phyloP scores from a whole-genome alignment of 352 stramenopile species.

The Phytopythium litorale region DNA sequence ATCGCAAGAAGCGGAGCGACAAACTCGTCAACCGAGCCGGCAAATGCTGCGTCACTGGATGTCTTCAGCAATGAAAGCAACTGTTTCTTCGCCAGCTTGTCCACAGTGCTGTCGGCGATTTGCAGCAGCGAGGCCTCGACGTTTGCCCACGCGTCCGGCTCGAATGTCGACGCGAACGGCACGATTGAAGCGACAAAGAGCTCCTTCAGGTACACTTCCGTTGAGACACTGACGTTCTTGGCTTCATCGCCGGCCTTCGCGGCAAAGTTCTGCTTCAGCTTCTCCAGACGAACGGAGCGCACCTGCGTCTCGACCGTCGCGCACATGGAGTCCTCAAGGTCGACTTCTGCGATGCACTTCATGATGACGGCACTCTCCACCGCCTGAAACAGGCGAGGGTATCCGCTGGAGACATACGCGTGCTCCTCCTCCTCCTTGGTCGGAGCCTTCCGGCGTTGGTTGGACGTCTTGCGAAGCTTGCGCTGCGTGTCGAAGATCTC shows the following conservation, averaged over 20 bases:
- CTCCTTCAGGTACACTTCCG: conserved; percentile 30
- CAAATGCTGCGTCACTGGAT: conserved; percentile 36
- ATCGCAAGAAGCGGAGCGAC: conserved; percentile 31
- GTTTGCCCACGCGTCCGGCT: conserved; percentile 14
- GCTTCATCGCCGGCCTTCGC: conserved; percentile 12
- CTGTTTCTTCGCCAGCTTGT: conserved; percentile 10
- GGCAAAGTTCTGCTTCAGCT: conserved; percentile 49
- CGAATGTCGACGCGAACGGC: conserved; percentile 51
- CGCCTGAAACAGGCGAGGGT: conserved; percentile 53
- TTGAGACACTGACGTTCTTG: conserved; percentile 17
- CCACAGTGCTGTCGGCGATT: conserved; percentile 14
- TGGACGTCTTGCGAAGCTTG: conserved; percentile 40
- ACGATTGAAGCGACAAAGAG: conserved; percentile 48
- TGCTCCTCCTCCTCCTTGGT: conserved; percentile 44
- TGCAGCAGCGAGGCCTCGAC: conserved; percentile 20
- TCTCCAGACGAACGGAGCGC: conserved; percentile 37
- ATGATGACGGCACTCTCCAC: conserved; percentile 52
- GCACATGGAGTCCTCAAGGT: conserved; percentile 54
- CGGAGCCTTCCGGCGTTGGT: conserved; percentile 10
- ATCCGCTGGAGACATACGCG: conserved; percentile 32
- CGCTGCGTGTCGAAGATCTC: conserved; percentile 72
- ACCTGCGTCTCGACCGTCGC: conserved; percentile 51
- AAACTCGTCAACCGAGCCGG: conserved; percentile 28
- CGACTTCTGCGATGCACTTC: conserved; percentile 55
- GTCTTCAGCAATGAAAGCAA: conserved; percentile 26